Conservation (phyloP, 345 rosid genomes). For the Populus nigra region DNA sequence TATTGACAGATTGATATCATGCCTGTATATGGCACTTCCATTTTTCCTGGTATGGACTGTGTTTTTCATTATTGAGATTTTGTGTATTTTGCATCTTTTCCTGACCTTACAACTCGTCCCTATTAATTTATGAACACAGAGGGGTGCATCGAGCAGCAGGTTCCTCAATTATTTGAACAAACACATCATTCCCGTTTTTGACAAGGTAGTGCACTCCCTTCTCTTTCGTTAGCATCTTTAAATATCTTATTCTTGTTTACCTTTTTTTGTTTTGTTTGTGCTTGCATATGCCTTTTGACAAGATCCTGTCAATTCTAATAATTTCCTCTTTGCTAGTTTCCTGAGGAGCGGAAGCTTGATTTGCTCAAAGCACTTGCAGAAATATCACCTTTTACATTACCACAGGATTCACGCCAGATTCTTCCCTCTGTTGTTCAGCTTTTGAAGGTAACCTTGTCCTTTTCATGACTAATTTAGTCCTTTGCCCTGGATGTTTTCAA, state of each 20-base stretch:
- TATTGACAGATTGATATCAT: constrained; percentile 91
- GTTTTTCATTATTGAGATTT: background rate
- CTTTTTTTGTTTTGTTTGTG: background rate
- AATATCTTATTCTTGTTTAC: background rate
- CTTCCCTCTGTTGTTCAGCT: constrained; percentile 89
- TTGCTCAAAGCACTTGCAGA: constrained; percentile 94
- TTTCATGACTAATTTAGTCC: background rate
- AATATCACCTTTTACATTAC: constrained; percentile 77
- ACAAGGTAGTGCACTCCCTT: constrained; percentile 52
- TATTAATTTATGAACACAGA: constrained; percentile 38
- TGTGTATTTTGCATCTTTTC: constrained; percentile 10
- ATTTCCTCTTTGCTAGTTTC: constrained; percentile 56
- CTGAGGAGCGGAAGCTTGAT: constrained; percentile 94
- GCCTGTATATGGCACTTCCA: constrained; percentile 89
- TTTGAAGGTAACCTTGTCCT: constrained; percentile 57
- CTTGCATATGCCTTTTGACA: background rate
- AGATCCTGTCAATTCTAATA: background rate
- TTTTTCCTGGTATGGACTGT: constrained; percentile 69
- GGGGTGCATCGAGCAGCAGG: constrained; percentile 92
- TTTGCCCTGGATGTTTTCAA: background rate
- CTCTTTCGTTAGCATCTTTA: background rate
- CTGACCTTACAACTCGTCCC: constrained; percentile 8
- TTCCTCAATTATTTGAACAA: constrained; percentile 85
- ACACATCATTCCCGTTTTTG: constrained; percentile 84
- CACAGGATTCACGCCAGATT: constrained; percentile 91